phyloP scores from a whole-genome alignment of 2,329 filamentous ascomycete species.

The Plectosphaerella plurivora region DNA sequence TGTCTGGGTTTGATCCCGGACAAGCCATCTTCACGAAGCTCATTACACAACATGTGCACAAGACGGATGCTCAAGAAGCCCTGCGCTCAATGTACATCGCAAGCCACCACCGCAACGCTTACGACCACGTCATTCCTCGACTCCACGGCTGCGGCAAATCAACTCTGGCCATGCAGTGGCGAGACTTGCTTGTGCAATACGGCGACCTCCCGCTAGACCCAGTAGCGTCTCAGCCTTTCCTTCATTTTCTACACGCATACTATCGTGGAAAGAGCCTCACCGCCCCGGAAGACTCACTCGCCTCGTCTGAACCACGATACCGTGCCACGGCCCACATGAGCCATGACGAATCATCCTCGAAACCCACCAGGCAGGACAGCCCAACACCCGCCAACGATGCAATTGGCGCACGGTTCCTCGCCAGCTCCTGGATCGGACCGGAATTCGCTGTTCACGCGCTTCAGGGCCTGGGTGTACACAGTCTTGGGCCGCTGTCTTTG shows the following conservation, averaged over 20 bases:
- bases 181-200: constrained; percentile 32
- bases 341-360: too few species aligned
- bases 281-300: not conserved
- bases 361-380: too few species aligned
- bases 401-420: constrained; percentile 77
- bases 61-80: constrained; percentile 30
- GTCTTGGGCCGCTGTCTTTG: constrained; percentile 71
- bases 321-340: too few species aligned
- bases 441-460: constrained; percentile 69
- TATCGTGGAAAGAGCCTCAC: constrained; percentile 33
- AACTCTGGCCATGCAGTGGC: constrained; percentile 41
- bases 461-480: constrained; percentile 63
- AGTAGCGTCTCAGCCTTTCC: constrained; percentile 38
- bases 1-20: constrained; percentile 35
- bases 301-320: too few species aligned
- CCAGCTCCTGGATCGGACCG: constrained; percentile 64
- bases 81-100: constrained; percentile 41
- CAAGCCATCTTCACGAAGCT: constrained; percentile 35
- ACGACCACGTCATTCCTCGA: constrained; percentile 47
- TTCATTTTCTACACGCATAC: constrained; percentile 43
- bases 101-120: constrained; percentile 37
- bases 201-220: constrained; percentile 35
- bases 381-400: constrained; percentile 53
- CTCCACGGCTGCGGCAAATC: constrained; percentile 44
- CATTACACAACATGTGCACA: constrained; percentile 36